These are phyloP conservation scores for Corinectria fuckeliana DNA, from an alignment of 2,329 filamentous ascomycete species.

Conservation along the genomic window DNA sequence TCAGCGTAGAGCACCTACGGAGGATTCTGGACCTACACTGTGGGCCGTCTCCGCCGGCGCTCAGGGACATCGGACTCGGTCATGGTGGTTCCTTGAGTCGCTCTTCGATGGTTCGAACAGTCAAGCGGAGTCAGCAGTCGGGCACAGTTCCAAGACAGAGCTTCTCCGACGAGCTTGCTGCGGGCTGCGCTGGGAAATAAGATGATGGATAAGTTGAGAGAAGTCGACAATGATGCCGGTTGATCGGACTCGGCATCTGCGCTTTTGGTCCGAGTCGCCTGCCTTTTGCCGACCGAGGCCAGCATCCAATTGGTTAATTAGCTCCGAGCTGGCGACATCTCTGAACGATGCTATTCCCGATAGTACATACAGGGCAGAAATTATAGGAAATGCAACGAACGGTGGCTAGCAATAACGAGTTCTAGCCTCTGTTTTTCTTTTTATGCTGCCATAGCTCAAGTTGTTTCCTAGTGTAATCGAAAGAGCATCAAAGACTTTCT, in stretches of 20 bases:
- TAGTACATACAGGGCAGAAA: neutral
- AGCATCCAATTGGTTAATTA: neutral
- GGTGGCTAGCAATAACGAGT: neutral
- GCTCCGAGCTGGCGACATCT: slow-evolving; percentile 5
- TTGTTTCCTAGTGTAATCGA: no score
- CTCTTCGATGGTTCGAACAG: neutral
- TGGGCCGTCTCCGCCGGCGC: slow-evolving; percentile 39
- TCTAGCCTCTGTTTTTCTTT: no score
- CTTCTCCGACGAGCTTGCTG: slow-evolving; percentile 1
- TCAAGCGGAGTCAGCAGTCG: neutral
- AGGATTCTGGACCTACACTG: slow-evolving; percentile 27
- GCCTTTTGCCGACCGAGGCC: slow-evolving; percentile 21
- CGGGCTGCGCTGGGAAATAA: neutral
- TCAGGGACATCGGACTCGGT: slow-evolving; percentile 24
- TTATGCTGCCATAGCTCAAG: no score
- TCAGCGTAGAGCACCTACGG: neutral
- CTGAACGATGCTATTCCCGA: slow-evolving; percentile 3
- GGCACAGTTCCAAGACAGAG: neutral
- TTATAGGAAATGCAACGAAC: neutral
- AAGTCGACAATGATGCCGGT: neutral
- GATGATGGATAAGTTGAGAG: neutral
- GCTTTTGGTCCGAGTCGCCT: neutral
- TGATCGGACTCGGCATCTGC: slow-evolving; percentile 13
- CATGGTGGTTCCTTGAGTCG: slow-evolving; percentile 1
- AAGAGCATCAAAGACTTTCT: no score